Percentiles rank a stretch among this genome's conserved stretches.
Evolutionary conservation across 2,329 filamentous ascomycete species (phyloP).

Genomic region (Aspergillus jensenii): DNA sequence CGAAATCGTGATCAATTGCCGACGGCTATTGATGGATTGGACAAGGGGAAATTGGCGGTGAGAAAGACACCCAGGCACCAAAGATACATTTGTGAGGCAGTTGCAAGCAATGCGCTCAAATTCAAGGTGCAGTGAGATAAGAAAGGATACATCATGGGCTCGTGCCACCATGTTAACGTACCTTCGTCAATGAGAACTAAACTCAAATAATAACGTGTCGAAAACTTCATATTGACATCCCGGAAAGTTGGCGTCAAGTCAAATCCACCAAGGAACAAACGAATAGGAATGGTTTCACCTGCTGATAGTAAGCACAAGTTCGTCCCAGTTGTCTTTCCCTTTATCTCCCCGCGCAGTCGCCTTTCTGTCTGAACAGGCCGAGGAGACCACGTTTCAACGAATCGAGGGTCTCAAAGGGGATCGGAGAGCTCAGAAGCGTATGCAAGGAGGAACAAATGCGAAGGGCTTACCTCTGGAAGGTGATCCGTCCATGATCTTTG

Average conservation of each 20-base stretch:
- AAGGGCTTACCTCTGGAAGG: slow-evolving; percentile 76
- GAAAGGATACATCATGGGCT: neutral
- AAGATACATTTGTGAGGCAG: slow-evolving; percentile 8
- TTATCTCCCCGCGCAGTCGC: neutral
- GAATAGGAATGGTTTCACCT: slow-evolving; percentile 91
- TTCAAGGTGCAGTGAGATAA: neutral
- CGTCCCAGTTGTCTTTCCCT: neutral
- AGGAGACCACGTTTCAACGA: neutral
- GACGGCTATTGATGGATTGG: slow-evolving; percentile 34
- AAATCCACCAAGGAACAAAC: slow-evolving; percentile 94
- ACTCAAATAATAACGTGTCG: slow-evolving; percentile 94
- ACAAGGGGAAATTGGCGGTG: slow-evolving; percentile 7
- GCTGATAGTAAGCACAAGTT: slow-evolving; percentile 20
- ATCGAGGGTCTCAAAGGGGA: neutral
- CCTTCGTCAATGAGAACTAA: slow-evolving; percentile 94
- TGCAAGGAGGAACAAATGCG: neutral
- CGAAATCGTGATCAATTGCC: slow-evolving; percentile 35
- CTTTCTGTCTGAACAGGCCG: neutral
- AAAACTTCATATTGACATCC: slow-evolving; percentile 99
- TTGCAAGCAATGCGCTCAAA: neutral
- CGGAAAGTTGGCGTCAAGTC: slow-evolving; percentile 97
- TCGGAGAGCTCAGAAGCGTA: neutral
- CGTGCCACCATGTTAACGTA: slow-evolving; percentile 39
- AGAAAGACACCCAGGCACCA: slow-evolving; percentile 15
- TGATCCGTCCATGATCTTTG: slow-evolving; percentile 97